Percentiles rank a stretch among this genome's conserved stretches.
Evolutionary conservation across 2,329 filamentous ascomycete species (phyloP).

Genomic region (Paracorniculantispora psalliotae): DNA sequence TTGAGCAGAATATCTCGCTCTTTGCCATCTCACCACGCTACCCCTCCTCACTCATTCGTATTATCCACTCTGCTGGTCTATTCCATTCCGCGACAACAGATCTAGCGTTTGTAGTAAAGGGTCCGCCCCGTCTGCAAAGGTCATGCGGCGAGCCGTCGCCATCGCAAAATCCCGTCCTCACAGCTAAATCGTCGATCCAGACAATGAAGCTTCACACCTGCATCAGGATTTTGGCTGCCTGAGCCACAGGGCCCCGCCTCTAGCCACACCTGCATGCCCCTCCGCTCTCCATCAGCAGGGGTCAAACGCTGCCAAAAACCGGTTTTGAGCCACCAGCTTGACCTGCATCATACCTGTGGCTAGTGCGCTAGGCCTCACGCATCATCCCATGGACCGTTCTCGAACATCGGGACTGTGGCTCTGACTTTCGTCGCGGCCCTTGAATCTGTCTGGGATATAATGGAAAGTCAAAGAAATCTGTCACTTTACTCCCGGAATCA

Average conservation of each 20-base stretch:
- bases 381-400: slow-evolving; percentile 1
- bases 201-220: neutral
- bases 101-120: neutral
- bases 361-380: neutral
- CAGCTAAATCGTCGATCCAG: slow-evolving; percentile 9
- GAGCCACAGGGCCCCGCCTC: slow-evolving; percentile 7
- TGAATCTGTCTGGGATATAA: neutral
- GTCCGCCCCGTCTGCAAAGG: neutral
- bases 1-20: too few relatives aligned
- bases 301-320: neutral
- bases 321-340: neutral
- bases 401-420: neutral
- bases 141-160: neutral
- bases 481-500: neutral
- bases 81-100: neutral
- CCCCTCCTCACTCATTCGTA: neutral
- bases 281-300: neutral
- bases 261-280: neutral
- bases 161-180: neutral
- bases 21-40: neutral
- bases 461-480: neutral
- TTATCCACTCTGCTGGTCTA: neutral
- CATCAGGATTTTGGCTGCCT: neutral
- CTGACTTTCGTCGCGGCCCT: neutral
- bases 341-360: slow-evolving; percentile 1